Base-by-base conservation (phyloP, 1,139 yeast species). In the Candida anutae region DNA sequence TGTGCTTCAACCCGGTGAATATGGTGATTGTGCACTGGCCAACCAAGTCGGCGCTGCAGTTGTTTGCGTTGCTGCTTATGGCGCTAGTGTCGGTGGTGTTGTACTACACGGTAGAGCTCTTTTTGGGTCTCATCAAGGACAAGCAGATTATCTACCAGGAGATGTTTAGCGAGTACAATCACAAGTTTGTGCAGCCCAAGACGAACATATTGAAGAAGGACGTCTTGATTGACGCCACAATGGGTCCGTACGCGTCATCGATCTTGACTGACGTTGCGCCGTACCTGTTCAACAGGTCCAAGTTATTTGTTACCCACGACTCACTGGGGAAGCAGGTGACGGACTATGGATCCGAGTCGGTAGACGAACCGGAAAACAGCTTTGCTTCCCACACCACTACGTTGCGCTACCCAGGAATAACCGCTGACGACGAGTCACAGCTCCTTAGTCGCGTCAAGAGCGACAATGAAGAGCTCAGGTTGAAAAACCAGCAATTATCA, bases 141-240 rank as follows among this genome's bases (percentile, higher is more conserved):
- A 78, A 75, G 37, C 74, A 72, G 30, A 58, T 78, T 9, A 45
- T 82, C 5, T 69, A 68, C 37, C 73, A 69, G 36, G 85, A 80
- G 41, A 72, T 74, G 43, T 61, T 77, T 35, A 67, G 65, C 20
- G 93, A 81, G 42, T 77, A 77, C 43, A 71, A 77, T 38, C 55
- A 63, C 23, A 80, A 80, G 45, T 73, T 66, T 37, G 81, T 80
- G n/a, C 66, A 67, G 27, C 87, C 88, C 3, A 67, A 69, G 30
- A 53, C 73, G 1, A 63, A 74, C 5, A 62, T 65, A 6, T 51
- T 65, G 29, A 64, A 66, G 30, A 72, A 77, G 38, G 87, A 81
- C 42, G 87, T 71, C 3, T 62, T 71, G 26, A 62, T 79, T 8
- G 88, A 81, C 47, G 76, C 85, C 6, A 72, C 79, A 17, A 48